These are phyloP conservation scores for Trametes sp. DNA, from an alignment of 1,284 basidiomycete genomes.

Conservation along the genomic window DNA sequence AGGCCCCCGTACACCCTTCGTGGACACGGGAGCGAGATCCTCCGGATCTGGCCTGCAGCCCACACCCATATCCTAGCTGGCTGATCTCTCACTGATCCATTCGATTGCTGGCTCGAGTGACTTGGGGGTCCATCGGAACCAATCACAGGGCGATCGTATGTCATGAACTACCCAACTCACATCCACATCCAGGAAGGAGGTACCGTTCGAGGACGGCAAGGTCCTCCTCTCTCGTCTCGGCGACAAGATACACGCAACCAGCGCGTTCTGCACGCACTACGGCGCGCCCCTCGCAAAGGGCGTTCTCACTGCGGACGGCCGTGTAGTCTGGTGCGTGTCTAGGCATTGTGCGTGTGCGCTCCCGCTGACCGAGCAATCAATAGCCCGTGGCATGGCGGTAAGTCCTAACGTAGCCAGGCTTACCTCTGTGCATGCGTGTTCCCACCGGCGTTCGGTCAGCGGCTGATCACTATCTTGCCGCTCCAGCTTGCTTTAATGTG, in stretches of 20 bases:
- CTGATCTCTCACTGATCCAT: neutral
- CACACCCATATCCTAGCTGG: neutral
- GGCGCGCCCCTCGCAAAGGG: slow-evolving; percentile 88
- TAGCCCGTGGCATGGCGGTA: slow-evolving; percentile 90
- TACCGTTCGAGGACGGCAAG: slow-evolving; percentile 83
- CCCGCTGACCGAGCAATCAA: slow-evolving; percentile 9
- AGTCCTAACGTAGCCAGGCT: slow-evolving; percentile 27
- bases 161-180: neutral
- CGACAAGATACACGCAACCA: slow-evolving; percentile 80
- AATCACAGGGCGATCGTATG: neutral
- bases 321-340: slow-evolving; percentile 74
- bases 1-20: too few relatives aligned
- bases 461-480: slow-evolving; percentile 10
- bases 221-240: slow-evolving; percentile 83
- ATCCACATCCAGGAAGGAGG: slow-evolving; percentile 69
- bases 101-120: too few relatives aligned
- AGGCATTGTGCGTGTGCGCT: neutral
- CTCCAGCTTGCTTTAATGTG: slow-evolving; percentile 88
- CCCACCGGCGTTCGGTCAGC: neutral
- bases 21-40: too few relatives aligned
- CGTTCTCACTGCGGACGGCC: slow-evolving; percentile 79
- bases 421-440: neutral
- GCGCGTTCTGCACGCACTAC: slow-evolving; percentile 90
- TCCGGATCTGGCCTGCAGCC: too few relatives aligned
- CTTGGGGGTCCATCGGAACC: neutral